phyloP scores from a whole-genome alignment of 208 protist genomes.

The Wallacemonas collosoma region DNA sequence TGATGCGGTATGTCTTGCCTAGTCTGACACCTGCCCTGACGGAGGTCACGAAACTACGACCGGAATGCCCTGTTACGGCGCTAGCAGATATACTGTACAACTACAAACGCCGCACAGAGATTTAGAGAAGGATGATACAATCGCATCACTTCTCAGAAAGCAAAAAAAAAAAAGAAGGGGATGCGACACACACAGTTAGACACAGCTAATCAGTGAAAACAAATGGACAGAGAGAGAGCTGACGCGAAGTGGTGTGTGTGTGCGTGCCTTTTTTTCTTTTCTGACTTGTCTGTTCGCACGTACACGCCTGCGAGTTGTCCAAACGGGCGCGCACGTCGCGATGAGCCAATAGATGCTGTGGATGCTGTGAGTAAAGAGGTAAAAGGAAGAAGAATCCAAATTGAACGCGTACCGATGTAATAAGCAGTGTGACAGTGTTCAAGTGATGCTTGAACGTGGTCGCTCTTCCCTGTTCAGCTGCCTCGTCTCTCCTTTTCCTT shows the following conservation, averaged over 20 bases:
- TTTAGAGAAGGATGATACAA: background rate
- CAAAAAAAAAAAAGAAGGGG: conserved; percentile 20
- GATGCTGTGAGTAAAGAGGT: too few relatives aligned
- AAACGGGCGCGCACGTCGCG: too few relatives aligned
- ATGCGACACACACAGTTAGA: background rate
- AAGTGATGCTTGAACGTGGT: too few relatives aligned
- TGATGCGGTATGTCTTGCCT: conserved; percentile 94
- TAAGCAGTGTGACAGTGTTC: too few relatives aligned
- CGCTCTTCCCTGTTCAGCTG: background rate
- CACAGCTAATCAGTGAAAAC: background rate
- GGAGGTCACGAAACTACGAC: conserved; percentile 85
- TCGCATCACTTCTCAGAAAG: background rate
- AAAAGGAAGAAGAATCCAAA: too few relatives aligned
- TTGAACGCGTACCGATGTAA: too few relatives aligned
- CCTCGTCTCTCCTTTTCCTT: background rate
- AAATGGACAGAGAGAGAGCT: background rate
- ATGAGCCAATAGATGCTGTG: too few relatives aligned
- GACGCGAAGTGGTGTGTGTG: background rate
- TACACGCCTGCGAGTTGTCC: too few relatives aligned
- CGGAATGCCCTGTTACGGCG: conserved; percentile 91
- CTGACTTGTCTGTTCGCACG: background rate
- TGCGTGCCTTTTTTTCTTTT: conserved; percentile 20
- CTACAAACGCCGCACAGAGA: conserved; percentile 55
- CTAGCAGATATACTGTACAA: conserved; percentile 91
- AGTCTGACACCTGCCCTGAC: conserved; percentile 89